phyloP scores from a whole-genome alignment of 2,329 filamentous ascomycete genomes.

The Pestalotiopsis sp. region DNA sequence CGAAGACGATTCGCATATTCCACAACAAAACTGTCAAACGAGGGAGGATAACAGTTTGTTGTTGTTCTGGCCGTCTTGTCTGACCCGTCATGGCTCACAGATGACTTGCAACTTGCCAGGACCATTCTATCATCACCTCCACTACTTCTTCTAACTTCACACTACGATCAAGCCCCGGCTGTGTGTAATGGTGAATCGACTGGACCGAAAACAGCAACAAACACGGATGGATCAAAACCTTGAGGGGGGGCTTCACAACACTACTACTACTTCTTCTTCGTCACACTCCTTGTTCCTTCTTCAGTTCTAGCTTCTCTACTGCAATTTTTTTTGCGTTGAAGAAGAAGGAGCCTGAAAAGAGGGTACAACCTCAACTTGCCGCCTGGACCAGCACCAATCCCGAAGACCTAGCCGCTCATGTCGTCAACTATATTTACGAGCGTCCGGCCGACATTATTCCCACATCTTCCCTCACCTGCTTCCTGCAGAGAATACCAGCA shows the following conservation, averaged over 20 bases:
- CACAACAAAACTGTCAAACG: not conserved
- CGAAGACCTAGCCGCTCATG: slow-evolving; percentile 21
- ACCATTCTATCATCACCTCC: not conserved
- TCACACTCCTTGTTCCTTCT: not conserved
- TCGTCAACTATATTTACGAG: slow-evolving; percentile 31
- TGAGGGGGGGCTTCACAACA: slow-evolving; percentile 8
- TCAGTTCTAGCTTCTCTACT: not conserved
- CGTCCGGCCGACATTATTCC: slow-evolving; percentile 25
- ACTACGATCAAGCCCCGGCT: slow-evolving; percentile 2
- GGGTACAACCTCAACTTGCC: not conserved
- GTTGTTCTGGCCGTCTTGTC: slow-evolving; percentile 6
- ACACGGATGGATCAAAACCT: slow-evolving; percentile 5
- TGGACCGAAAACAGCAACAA: not conserved
- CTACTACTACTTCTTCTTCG: not conserved
- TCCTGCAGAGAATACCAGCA: slow-evolving; percentile 18
- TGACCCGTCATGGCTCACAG: slow-evolving; percentile 16
- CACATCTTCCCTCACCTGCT: slow-evolving; percentile 29
- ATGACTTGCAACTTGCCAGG: slow-evolving; percentile 1
- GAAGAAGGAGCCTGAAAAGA: not conserved
- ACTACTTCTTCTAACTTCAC: not conserved
- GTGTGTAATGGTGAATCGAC: not conserved
- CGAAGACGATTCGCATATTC: not conserved
- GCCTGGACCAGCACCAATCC: not conserved
- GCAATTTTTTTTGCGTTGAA: not conserved
- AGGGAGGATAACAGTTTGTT: not conserved